Base-by-base conservation (phyloP, 2,329 filamentous ascomycete species). In the Aspergillus latus region DNA sequence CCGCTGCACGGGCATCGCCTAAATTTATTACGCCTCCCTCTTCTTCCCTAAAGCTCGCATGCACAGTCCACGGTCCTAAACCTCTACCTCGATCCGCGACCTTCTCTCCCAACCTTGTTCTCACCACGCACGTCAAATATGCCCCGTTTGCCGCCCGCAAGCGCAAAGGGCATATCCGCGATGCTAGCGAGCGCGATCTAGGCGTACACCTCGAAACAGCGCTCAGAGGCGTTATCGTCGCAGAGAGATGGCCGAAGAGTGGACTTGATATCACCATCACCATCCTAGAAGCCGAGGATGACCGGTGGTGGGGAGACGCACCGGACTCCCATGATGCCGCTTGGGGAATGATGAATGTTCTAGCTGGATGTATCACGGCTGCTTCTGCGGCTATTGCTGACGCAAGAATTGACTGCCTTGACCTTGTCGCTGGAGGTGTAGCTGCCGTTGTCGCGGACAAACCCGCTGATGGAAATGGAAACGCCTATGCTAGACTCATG, bases 211-310 rank as follows among this genome's bases (percentile, higher is more conserved):
- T 99, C 2, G 92, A 97, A 74, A 93, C 91, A 13, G 92, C 94
- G 28, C 80, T 99, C 49, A 84, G 92, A 34, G 93, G 93, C 1
- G 89, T 91, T 6, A 86, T 97, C 49, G 93, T 97, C 68, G 92
- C 91, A 11, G 92, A 97, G 71, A 82, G 93, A 56, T 99, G 93
- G 90, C 94, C 94, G n/a, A 99, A 99, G 80, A 96, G 91, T 72
- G 92, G 91, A 44, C 87, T 96, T n/a, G 94, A 99, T 71, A 87
- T 99, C 40, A 88, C 96, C 15, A 86, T 99, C 48, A 97, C 92
- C 0, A 86, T 99, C 49, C 80, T 99, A 15, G 94, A 99, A 76
- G 93, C 91, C 2, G 94, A 97, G 68, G 90, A 97, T 70, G 88
- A 93, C 66, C 78, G 80, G 36, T 86, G 83, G 80, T 85, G 83